Conservation (phyloP, 2,329 filamentous ascomycete species). For the Colletotrichum sp. region DNA sequence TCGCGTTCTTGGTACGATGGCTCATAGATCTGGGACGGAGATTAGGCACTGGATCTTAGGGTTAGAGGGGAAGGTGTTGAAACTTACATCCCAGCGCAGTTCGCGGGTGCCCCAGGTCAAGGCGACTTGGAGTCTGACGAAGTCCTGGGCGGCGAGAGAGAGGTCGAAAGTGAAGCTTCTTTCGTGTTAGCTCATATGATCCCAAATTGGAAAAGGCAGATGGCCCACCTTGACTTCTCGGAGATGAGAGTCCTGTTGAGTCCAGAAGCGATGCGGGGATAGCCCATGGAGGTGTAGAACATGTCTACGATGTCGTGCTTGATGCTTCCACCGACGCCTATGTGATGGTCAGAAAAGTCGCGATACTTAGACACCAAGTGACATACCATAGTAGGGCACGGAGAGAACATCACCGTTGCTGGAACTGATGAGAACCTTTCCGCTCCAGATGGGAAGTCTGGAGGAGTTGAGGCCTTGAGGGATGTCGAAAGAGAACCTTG, state of each 20-base stretch:
- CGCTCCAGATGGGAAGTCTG: constrained; percentile 36
- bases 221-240: no score
- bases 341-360: neutral
- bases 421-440: constrained; percentile 35
- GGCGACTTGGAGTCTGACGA: constrained; percentile 25
- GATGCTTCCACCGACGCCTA: constrained; percentile 12
- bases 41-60: neutral
- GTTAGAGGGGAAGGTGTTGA: no score
- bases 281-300: constrained; percentile 3
- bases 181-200: no score
- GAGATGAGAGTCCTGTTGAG: constrained; percentile 1
- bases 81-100: constrained; percentile 31
- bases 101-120: constrained; percentile 29
- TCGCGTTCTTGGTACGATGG: constrained; percentile 39
- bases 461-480: constrained; percentile 29
- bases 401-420: constrained; percentile 36
- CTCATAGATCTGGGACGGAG: constrained; percentile 36
- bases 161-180: constrained; percentile 27
- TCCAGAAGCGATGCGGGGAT: constrained; percentile 3
- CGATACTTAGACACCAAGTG: rapidly evolving
- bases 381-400: constrained; percentile 34
- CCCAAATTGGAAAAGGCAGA: no score
- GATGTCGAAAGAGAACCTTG: constrained; percentile 35
- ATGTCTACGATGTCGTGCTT: constrained; percentile 11
- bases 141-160: constrained; percentile 26